Base-by-base conservation (phyloP, 768 basidiomycete genomes). In the Rhizopogon rudus region DNA sequence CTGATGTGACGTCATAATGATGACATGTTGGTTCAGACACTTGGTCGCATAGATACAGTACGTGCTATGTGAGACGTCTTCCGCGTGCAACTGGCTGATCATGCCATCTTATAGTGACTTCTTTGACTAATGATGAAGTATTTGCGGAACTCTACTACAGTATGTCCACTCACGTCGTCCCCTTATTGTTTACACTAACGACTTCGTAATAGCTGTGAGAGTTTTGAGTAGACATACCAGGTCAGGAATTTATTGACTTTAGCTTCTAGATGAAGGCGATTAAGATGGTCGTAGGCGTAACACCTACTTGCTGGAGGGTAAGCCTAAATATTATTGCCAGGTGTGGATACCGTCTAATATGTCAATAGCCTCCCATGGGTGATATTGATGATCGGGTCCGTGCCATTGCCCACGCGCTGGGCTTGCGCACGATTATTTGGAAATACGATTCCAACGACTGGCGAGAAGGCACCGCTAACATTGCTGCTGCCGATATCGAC, bases 131-230 rank as follows among this genome's bases (percentile, higher is more conserved):
- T 63, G 72, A 81, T 60, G 72, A 86, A 57, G 86, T 82, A 4
- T 88, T 91, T 55, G 88, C 88, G 3, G 89, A 92, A 67, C 74
- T 93, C 16, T 90, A 85, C 56, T 93, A 89, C 70, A 83, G 82
- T 80, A 59, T 37, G 81, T 67, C 9, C 52, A 5, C 33, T 37
- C 16, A 9, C 5, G 14, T 22, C 5, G 4, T 40, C 4, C 16
- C 22, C 25, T 29, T 8, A n/a, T 13, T 22, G 5, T 8, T 0
- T 4, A 22, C 20, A 60, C 40, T 22, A 40, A 42, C 39, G 3
- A 56, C n/a, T 7, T 43, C 37, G 16, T 33, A 17, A 8, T 49
- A 71, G 67, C 67, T 7, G 69, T 69, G 62, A 52, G 68, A 44
- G 9, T 20, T 1, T 42, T 31, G 20, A 28, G 17, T 9, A n/a